Base-by-base conservation (phyloP, 73 alveolate genomes). In the Paraurostyla sp. region DNA sequence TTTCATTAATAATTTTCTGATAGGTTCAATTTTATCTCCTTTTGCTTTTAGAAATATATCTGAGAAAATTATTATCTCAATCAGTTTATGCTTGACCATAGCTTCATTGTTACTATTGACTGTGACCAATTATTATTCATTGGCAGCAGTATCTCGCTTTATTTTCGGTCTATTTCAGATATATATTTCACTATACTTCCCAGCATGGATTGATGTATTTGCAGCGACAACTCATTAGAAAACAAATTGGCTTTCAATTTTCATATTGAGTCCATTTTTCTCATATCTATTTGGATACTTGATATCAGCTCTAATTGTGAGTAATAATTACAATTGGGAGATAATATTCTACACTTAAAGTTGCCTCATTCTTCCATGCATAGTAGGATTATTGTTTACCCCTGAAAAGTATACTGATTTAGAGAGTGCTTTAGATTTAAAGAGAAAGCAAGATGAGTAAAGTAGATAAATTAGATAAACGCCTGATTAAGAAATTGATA, bases 201-300 rank as follows among this genome's bases (percentile, higher is more conserved):
- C 71, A n/a, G 51, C 46, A 18, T 73, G 86, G 86, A 49, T 73
- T 43, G 86, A 73, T 43, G 46, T 71, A 11, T 73, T 48, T 73
- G 86, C 49, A 9, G 30, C 6, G 4, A 43, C 9, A 43, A 16
- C 46, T 7, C 16, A 23, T 23, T 11, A 73, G 41, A 73, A 73
- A 36, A 45, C 49, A 13, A 13, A 29, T 9, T 73, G 86, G 86
- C 86, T 73, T 25, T 22, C 71, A 9, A 49, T 73, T 11, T 49
- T 13, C 11, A 16, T 73, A 25, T 45, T 30, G 20, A 25, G 32
- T 13, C 86, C 86, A 25, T 73, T 73, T 32, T n/a, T 73, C 27
- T n/a, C 56, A 4, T 73, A 49, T 20, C 18, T 73, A 32, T 13
- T 73, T 16, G 86, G 86, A 13, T 73, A 73, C 27, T 2, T 49